Percentiles rank a stretch among this genome's conserved stretches.
Evolutionary conservation across 495 filamentous ascomycete species (phyloP).

Genomic region (Talaromyces thailandensis): DNA sequence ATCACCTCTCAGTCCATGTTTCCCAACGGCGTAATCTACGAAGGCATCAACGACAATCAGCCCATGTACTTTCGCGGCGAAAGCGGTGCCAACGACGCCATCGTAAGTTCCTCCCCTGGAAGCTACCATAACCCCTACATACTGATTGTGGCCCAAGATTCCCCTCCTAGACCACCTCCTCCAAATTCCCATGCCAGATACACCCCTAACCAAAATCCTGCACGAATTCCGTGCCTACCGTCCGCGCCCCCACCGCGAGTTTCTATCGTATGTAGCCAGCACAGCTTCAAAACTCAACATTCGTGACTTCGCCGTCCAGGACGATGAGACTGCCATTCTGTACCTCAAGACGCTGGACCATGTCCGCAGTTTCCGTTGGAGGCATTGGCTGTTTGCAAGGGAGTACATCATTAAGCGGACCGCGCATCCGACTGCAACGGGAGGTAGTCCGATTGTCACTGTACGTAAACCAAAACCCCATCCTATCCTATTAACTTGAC

Average conservation of each 20-base stretch:
- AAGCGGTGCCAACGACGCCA: conserved; percentile 82
- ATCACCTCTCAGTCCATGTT: conserved; percentile 89
- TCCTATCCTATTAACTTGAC: neutral
- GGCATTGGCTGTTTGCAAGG: conserved; percentile 89
- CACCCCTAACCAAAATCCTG: conserved; percentile 75
- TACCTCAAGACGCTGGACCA: conserved; percentile 71
- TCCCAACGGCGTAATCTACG: conserved; percentile 79
- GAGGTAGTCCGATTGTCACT: conserved; percentile 84
- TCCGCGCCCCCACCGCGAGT: conserved; percentile 75
- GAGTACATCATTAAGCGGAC: conserved; percentile 88
- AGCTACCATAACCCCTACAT: neutral
- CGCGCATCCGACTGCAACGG: conserved; percentile 76
- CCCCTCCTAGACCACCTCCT: conserved; percentile 80
- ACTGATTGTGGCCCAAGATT: conserved; percentile 43
- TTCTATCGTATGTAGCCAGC: conserved; percentile 61
- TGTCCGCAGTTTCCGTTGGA: conserved; percentile 85
- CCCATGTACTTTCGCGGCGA: conserved; percentile 75
- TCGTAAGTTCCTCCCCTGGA: conserved; percentile 33
- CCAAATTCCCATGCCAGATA: conserved; percentile 69
- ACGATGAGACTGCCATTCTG: conserved; percentile 42
- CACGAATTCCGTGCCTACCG: conserved; percentile 80
- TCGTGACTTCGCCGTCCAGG: conserved; percentile 52
- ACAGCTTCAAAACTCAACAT: conserved; percentile 46
- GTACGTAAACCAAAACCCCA: conserved; percentile 40
- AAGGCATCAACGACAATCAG: conserved; percentile 62